These are phyloP conservation scores for Umbellularia californica DNA, from an alignment of 164 flowering plant species.

Conservation along the genomic window DNA sequence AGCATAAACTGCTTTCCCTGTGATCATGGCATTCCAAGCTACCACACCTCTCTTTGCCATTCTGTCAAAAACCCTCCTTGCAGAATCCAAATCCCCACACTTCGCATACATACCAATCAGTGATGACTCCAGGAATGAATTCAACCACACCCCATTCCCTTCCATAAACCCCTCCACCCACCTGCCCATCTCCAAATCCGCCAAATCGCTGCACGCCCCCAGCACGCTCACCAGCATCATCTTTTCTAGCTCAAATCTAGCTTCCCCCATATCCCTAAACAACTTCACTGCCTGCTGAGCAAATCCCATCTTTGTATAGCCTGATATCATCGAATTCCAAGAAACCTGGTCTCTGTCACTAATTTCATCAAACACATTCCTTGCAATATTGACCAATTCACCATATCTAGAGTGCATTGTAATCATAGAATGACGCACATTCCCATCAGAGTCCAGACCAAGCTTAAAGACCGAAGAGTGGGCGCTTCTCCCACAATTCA, in stretches of 20 bases:
- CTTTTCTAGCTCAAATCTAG: constrained; percentile 31
- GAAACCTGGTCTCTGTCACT: constrained; percentile 40
- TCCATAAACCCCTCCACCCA: constrained; percentile 33
- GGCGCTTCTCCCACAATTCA: constrained; percentile 26
- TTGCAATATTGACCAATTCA: constrained; percentile 24
- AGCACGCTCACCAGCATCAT: constrained; percentile 36
- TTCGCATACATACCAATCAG: constrained; percentile 67
- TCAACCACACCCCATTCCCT: constrained; percentile 20
- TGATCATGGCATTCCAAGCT: constrained; percentile 76
- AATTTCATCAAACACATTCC: constrained; percentile 37
- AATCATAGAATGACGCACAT: constrained; percentile 35
- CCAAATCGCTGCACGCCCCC: constrained; percentile 48
- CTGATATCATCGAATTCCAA: constrained; percentile 50
- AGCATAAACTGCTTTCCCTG: constrained; percentile 32
- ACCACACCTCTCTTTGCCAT: constrained; percentile 43
- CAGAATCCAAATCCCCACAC: constrained; percentile 60
- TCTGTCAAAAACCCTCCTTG: constrained; percentile 53
- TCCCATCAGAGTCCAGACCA: constrained; percentile 29
- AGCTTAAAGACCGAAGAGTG: constrained; percentile 29
- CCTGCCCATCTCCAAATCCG: constrained; percentile 37
- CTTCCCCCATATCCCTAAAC: constrained; percentile 31
- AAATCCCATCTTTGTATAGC: constrained; percentile 30
- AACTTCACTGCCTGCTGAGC: constrained; percentile 33
- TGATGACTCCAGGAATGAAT: constrained; percentile 46
- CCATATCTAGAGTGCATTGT: constrained; percentile 35